A percentile compares a stretch with the other conserved stretches of the same genome.
Conservation (phyloP, 169 alveolate species). For the Cyclospora cayetanensis region DNA sequence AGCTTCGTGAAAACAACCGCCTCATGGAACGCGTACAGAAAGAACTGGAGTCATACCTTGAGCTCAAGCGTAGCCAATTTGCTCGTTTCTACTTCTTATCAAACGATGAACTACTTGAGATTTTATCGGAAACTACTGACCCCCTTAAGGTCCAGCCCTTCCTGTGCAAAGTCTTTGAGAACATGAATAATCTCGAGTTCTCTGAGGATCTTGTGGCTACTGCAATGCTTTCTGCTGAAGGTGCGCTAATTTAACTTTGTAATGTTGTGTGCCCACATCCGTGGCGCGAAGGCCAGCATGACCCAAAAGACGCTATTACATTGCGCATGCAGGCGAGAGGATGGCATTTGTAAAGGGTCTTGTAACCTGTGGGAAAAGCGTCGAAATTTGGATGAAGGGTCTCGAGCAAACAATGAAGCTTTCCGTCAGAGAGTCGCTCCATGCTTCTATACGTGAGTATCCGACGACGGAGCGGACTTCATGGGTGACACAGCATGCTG, state of each 20-base stretch:
- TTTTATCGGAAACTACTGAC: conserved; percentile 95
- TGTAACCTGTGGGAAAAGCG: conserved; percentile 89
- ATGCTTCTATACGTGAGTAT: conserved; percentile 73
- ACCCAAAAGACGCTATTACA: too few species aligned
- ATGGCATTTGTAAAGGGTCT: conserved; percentile 85
- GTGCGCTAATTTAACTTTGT: conserved; percentile 76
- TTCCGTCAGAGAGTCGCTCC: conserved; percentile 81
- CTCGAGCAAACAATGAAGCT: conserved; percentile 90
- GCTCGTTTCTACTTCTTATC: conserved; percentile 98
- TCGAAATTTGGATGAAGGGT: conserved; percentile 94
- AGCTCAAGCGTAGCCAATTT: conserved; percentile 94
- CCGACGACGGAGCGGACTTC: conserved; percentile 84
- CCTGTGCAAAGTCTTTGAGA: conserved; percentile 95
- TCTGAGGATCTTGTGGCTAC: conserved; percentile 84
- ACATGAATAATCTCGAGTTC: conserved; percentile 86
- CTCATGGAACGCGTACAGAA: conserved; percentile 90
- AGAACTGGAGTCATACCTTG: conserved; percentile 92
- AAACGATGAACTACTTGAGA: conserved; percentile 95
- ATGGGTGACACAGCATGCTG: conserved; percentile 94
- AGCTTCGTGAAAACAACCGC: conserved; percentile 86
- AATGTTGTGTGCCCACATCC: background rate
- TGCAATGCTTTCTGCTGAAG: conserved; percentile 91
- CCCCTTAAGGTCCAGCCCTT: conserved; percentile 95
- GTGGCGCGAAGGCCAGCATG: too few species aligned
- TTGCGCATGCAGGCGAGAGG: conserved; percentile 58